Percentiles rank a stretch among this genome's conserved stretches.
Conservation (phyloP, 805 yeast genomes). For the Hanseniaspora jakobsenii region DNA sequence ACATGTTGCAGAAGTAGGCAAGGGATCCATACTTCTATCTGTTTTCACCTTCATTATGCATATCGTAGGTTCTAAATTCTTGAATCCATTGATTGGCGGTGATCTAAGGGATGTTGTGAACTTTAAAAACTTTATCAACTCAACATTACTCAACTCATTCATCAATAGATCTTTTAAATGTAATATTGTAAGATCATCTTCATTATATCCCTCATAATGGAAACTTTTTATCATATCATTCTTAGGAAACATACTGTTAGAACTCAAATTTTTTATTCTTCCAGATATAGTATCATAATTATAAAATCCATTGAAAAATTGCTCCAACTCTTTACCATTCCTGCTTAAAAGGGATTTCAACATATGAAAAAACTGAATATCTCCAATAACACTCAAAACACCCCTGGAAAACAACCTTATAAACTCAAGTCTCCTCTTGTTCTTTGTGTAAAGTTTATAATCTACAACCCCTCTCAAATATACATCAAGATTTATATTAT, state of each 20-base stretch:
- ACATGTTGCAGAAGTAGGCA: conserved; percentile 92
- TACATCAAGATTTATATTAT: too few relatives aligned
- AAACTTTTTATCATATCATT: conserved; percentile 54
- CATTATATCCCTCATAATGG: conserved; percentile 52
- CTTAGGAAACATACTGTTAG: conserved; percentile 52
- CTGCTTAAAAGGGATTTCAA: too few relatives aligned
- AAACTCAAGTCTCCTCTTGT: too few relatives aligned
- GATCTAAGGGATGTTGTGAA: conserved; percentile 88
- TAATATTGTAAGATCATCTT: conserved; percentile 44
- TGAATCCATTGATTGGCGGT: conserved; percentile 83
- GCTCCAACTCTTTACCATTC: too few relatives aligned
- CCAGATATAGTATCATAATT: conserved; percentile 64
- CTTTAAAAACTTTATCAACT: conserved; percentile 55
- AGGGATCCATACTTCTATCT: conserved; percentile 30
- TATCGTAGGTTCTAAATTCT: conserved; percentile 59
- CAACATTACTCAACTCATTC: conserved; percentile 50
- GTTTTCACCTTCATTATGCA: conserved; percentile 41
- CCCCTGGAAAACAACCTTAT: too few relatives aligned
- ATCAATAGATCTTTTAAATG: conserved; percentile 63
- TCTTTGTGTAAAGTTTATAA: too few relatives aligned
- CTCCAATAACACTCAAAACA: too few relatives aligned
- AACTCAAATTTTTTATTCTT: conserved; percentile 75
- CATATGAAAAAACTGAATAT: too few relatives aligned
- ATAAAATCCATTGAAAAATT: too few relatives aligned
- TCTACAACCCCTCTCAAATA: too few relatives aligned